Evolutionary conservation across 2,329 filamentous ascomycete genomes (phyloP).

Genomic region (Alternaria sp.): DNA sequence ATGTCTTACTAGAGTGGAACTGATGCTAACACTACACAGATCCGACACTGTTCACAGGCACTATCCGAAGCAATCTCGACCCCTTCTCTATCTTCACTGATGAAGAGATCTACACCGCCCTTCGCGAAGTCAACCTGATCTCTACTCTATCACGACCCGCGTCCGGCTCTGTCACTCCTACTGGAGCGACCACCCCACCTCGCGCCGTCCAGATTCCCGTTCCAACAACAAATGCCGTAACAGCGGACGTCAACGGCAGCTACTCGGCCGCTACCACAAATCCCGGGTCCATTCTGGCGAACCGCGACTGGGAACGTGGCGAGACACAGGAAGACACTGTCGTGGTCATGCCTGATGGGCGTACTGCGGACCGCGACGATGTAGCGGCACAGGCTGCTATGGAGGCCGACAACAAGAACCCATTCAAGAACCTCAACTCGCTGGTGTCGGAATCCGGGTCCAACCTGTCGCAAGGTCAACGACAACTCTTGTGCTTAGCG

Average conservation of each 20-base stretch:
- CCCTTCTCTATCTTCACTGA: constrained; percentile 90
- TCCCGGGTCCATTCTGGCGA: constrained; percentile 40
- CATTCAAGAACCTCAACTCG: constrained; percentile 87
- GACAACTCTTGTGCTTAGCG: constrained; percentile 91
- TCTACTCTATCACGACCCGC: constrained; percentile 50
- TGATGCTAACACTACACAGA: constrained; percentile 56
- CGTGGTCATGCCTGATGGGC: constrained; percentile 39
- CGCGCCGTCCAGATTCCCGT: constrained; percentile 43
- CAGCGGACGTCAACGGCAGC: constrained; percentile 35
- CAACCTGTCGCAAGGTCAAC: constrained; percentile 94
- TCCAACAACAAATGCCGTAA: constrained; percentile 31
- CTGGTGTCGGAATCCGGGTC: constrained; percentile 87
- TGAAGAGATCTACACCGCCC: constrained; percentile 84
- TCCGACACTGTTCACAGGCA: constrained; percentile 91
- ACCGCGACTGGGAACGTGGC: constrained; percentile 35
- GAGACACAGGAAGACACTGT: constrained; percentile 39
- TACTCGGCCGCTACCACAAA: constrained; percentile 41
- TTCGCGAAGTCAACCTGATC: constrained; percentile 89
- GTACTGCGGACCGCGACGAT: constrained; percentile 35
- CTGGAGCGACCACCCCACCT: constrained; percentile 24
- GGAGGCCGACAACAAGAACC: constrained; percentile 82
- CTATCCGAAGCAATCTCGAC: constrained; percentile 89
- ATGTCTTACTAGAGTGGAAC: neutral
- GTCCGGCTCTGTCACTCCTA: constrained; percentile 33
- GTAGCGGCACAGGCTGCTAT: constrained; percentile 32